Base-by-base conservation (phyloP, 257 asterid genomes). In the Dorcoceras hygrometricum region DNA sequence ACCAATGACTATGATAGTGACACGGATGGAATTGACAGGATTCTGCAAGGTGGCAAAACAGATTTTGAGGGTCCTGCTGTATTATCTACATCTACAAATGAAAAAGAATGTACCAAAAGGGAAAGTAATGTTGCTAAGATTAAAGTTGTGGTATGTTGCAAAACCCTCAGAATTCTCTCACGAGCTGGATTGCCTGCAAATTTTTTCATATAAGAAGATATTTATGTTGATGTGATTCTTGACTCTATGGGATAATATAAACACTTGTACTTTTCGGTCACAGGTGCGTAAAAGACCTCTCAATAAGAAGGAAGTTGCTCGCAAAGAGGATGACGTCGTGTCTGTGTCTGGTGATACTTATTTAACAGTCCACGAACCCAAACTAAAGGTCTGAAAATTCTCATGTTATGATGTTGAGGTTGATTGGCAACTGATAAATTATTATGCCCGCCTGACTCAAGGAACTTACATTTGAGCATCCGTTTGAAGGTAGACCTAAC, bases 271-370 rank as follows among this genome's bases (percentile, higher is more conserved):
- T 64, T 31, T 65, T 56, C 4, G 39, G 31, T 60, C 67, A 58
- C 77, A 90, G 99, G 99, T 94, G 71, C 96, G 99, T 58, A 94
- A 90, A 83, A 86, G 99, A 76, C 99, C 99, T 31, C 68, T 94
- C 66, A 94, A 94, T 84, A 94, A 94, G 88, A 94, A 94, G 84
- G 97, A 90, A 79, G 61, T 78, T 59, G 61, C 89, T 66, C 90
- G 95, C 72, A 94, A 94, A 62, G 97, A 94, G 78, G 97, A 94
- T 28, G 99, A 94, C 61, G 81, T 90, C 70, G 96, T 94, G 63
- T 78, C 89, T 26, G 96, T 88, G 51, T 76, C 77, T 60, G 95
- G 88, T 76, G 90, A 82, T 80, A 71, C 94, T 54, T 83, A 74
- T 82, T 80, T 90, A 75, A 76, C 90, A 26, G 97, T 90, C 51